Base-by-base conservation (phyloP, 2,329 filamentous ascomycete species). In the Colletotrichum tanaceti region DNA sequence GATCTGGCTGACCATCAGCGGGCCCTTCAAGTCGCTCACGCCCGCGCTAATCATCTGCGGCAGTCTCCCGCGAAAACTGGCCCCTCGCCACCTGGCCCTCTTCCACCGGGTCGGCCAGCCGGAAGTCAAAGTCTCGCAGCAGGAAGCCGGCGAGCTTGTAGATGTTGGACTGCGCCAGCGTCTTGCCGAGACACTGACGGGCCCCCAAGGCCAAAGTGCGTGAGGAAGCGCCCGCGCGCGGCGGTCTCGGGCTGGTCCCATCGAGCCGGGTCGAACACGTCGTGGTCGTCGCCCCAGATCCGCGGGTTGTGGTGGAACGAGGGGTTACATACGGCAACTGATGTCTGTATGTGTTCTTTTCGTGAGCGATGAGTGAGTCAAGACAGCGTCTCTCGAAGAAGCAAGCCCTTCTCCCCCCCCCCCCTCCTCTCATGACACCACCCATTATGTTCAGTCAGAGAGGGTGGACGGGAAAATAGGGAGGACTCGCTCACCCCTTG, bases 161-260 rank as follows among this genome's bases (percentile, higher is more conserved):
- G 4, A 66, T 66, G 38, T 66, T 66, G 22, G 58, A 47, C 28
- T 63, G 64, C 16, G 64, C 64, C 32, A 66, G 5, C 35, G 58
- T 53, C 14, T 66, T 66, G 3, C 64, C 64, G 14, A 66, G 50
- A 14, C 64, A 66, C 52, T 66, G 64, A 6, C 64, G 64, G 16
- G 49, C 46, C 3, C 64, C 64, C 6, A 66, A 66, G 58, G n/a
- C 64, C 64, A 14, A 66, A 61, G 11, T 66, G 64, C 64, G 63
- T 66, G 3, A 66, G 38, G 14, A 63, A 63, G 2, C 64, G 64
- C 11, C 58, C 58, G 3, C 64, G 50, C 1, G 47, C 35, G 3
- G 64, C 64, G 9, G 41, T 66, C 14, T 62, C 58, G 18, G 53
- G 22, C 10, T 20, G 24, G 4, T 66, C 52, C 64, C 64, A 66